These are phyloP conservation scores for Malus hybrid DNA, from an alignment of 331 rosid genomes.

Conservation along the genomic window DNA sequence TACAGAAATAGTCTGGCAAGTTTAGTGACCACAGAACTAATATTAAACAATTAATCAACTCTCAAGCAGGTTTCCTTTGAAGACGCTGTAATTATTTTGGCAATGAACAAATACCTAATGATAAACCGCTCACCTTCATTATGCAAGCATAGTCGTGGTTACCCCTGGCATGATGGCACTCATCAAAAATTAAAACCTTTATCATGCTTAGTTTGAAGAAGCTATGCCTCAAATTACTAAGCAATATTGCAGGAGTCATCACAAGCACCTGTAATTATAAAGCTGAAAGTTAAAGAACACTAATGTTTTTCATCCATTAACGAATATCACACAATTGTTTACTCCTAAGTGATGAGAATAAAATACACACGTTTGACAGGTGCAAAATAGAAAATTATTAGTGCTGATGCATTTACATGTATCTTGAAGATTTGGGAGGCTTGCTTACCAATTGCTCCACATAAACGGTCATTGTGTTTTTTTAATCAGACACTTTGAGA, in stretches of 20 bases:
- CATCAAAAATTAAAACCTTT: constrained; percentile 73
- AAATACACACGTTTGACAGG: too few species aligned
- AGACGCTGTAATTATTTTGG: background rate
- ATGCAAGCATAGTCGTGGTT: constrained; percentile 59
- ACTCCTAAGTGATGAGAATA: too few species aligned
- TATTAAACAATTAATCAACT: background rate
- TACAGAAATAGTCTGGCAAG: background rate
- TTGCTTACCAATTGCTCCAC: too few species aligned
- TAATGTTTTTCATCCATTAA: too few species aligned
- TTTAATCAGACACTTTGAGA: too few species aligned
- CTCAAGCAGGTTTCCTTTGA: background rate
- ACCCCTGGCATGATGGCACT: constrained; percentile 84
- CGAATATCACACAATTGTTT: too few species aligned
- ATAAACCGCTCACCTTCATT: constrained; percentile 50
- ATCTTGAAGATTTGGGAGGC: too few species aligned
- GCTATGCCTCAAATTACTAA: constrained; percentile 56
- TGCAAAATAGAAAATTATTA: too few species aligned
- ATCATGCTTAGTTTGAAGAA: constrained; percentile 63
- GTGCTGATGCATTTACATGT: too few species aligned
- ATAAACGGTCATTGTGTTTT: too few species aligned
- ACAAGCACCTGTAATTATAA: constrained; percentile 57
- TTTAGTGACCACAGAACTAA: background rate
- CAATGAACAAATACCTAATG: background rate
- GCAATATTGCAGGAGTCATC: constrained; percentile 81
- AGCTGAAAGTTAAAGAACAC: background rate